phyloP scores from a whole-genome alignment of 768 basidiomycete genomes.

The Dacryopinax spathularia region DNA sequence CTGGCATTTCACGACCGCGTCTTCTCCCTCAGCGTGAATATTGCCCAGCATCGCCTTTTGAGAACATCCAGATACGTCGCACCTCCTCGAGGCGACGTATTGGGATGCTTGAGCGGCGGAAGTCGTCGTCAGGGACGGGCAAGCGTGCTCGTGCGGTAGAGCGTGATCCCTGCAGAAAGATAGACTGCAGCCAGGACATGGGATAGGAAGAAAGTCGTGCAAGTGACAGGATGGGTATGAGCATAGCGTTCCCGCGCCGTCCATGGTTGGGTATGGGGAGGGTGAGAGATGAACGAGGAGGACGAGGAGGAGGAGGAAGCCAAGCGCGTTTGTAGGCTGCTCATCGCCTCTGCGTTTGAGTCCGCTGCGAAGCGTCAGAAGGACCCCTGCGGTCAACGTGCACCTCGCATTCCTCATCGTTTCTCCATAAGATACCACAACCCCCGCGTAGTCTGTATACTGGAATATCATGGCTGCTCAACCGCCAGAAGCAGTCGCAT shows the following conservation, averaged over 20 bases:
- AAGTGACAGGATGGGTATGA: not conserved
- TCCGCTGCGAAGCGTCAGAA: not conserved
- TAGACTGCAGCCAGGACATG: not conserved
- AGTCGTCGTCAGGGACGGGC: not conserved
- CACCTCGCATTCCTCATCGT: not conserved
- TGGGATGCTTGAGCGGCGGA: not conserved
- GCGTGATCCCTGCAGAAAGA: slow-evolving; percentile 1
- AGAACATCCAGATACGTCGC: not conserved
- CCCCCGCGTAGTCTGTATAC: not conserved
- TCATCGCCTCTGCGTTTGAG: slow-evolving; percentile 1
- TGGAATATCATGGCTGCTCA: not conserved
- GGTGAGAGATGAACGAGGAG: too few relatives aligned
- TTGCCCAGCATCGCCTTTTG: not conserved
- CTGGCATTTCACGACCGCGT: not conserved
- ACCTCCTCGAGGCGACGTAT: not conserved
- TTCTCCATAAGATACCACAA: not conserved
- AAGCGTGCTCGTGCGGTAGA: not conserved
- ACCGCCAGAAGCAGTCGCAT: not conserved
- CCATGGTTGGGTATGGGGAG: not conserved
- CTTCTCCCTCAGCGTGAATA: not conserved
- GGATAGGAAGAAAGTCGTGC: not conserved
- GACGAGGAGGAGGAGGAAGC: not conserved
- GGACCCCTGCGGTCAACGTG: not conserved
- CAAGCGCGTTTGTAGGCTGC: not conserved
- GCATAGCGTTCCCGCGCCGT: not conserved